Evolutionary conservation across 2,329 filamentous ascomycete genomes (phyloP), one percentile per base, ranked within the genome.

Genomic region (Venturia pyrina): DNA sequence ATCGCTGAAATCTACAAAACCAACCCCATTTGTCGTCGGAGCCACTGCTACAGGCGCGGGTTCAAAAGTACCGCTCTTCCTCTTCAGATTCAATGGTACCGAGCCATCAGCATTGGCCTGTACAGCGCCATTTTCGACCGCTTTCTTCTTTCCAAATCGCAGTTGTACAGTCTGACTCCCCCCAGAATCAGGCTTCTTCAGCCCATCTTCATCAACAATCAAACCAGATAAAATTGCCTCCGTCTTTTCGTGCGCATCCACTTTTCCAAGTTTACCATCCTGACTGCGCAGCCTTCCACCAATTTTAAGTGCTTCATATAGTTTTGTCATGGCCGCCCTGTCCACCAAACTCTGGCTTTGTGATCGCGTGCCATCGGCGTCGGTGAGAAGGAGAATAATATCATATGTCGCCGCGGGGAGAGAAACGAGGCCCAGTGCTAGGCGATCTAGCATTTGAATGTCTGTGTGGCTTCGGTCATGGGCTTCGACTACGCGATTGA

Each of bases 381-480:
- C 91, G 69, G 90, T 89, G 68, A 98, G 87, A 65, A 99, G 83
- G 61, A 97, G 84, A 56, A 98, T 85, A 56, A 89, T 78, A 75
- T 96, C 90, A 80, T 99, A 99, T 65, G 90, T 89, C 62, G 85
- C 80, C 65, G 84, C 71, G 1, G 93, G 89, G 0, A 99, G 86
- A 8, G 87, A 81, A 66, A 95, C 90, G 46, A 96, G 82, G 68
- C 91, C 91, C 44, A 90, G 85, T 1, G 90, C 87, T 50, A 99
- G 85, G 63, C 95, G 91, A 79, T 99, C 95, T 68, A 99, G 89
- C 95, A 99, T 99, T 77, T 98, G 95, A 64, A 99, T 83, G 74
- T 99, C 95, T 68, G 92, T 93, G 59, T 84, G 81, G 69, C 83
- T 80, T 73, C 91, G 88, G 76, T 95, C 87, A 79, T 91, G 87